Base-by-base conservation (phyloP, 1,284 basidiomycete species). In the Apiotrichum gracile region DNA sequence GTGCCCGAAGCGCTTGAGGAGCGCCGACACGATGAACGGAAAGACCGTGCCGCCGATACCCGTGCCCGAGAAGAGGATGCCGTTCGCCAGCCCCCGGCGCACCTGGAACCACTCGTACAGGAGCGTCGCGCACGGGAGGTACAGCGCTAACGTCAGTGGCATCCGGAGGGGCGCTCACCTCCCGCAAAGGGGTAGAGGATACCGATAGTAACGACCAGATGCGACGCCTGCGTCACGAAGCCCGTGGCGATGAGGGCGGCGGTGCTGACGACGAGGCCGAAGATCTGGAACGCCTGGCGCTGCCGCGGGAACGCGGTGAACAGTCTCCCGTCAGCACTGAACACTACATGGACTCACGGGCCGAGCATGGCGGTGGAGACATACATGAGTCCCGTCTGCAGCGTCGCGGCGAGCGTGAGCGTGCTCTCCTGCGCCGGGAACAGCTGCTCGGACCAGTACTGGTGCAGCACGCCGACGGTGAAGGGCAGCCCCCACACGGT, bases 81-180 rank as follows among this genome's bases (percentile, higher is more conserved):
- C 73, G 2, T 61, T 60, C 0, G 74, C 75, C 1, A 74, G 54
- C 9, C 75, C 75, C 40, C 73, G 63, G 29, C 57, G 53, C 4
- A 54, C 56, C 31, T 65, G 55, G 55, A 72, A 76, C 73, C 73
- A 74, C 47, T 72, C 68, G 60, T 71, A 74, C 13, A 75, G 45
- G 35, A 71, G 57, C 8, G 68, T 70, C 1, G 69, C 70, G 29
- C 69, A 68, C 1, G 74, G 73, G 31, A 76, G 56, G 53, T 73
- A 75, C 17, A 62, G 50, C 2, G 44, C 45, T 47, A 49, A 8
- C 14, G 45, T 41, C 22, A 38, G 38, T 22, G 2, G 31, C n/a
- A 5, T 5, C 21, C 0, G 19, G n/a, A 1, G 3, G 3, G 8
- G 8, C 12, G 60, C 64, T 57, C 40, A 67, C 68, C 61, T 29